Conservation (phyloP, 805 yeast species). For the Scheffersomyces lignosus region DNA sequence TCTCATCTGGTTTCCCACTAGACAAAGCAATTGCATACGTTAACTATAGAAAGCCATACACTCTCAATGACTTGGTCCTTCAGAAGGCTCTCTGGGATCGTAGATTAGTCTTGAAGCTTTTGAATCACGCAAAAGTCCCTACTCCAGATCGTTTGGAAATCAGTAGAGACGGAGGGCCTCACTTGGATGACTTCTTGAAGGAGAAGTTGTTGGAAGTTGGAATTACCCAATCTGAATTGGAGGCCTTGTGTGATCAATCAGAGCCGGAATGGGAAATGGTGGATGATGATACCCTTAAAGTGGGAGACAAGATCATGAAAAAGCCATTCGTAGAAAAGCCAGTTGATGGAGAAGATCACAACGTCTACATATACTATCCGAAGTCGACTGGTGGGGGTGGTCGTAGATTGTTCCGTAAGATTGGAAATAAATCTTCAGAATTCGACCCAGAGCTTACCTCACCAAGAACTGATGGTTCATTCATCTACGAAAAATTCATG, state of each 20-base stretch:
- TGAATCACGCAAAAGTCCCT: conserved; percentile 81
- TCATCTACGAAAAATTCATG: conserved; percentile 90
- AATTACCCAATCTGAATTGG: conserved; percentile 45
- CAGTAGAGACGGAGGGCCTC: conserved; percentile 96
- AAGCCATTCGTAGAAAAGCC: conserved; percentile 99
- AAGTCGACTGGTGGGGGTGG: conserved; percentile 96
- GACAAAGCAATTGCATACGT: conserved; percentile 93
- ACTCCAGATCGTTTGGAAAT: conserved; percentile 88
- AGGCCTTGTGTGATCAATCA: conserved; percentile 59
- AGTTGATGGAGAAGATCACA: conserved; percentile 98
- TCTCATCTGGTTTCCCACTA: conserved; percentile 93
- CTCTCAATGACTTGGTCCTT: conserved; percentile 83
- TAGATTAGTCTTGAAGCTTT: conserved; percentile 74
- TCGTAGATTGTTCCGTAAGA: conserved; percentile 86
- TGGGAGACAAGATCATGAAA: conserved; percentile 65
- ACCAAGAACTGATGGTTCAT: conserved; percentile 90
- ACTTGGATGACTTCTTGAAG: conserved; percentile 57
- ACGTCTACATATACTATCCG: conserved; percentile 89
- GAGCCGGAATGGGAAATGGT: conserved; percentile 89
- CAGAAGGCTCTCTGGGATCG: conserved; percentile 98
- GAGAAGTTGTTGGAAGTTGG: conserved; percentile 47
- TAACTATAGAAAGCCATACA: conserved; percentile 83
- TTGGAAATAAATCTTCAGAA: conserved; percentile 95
- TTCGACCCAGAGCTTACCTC: conserved; percentile 74
- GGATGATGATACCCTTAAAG: conserved; percentile 73